Percentiles rank a stretch among this genome's conserved stretches.
These are phyloP conservation scores for Rutidosis leptorrhynchoides DNA, from an alignment of 129 eudicot species.

Conservation along the genomic window DNA sequence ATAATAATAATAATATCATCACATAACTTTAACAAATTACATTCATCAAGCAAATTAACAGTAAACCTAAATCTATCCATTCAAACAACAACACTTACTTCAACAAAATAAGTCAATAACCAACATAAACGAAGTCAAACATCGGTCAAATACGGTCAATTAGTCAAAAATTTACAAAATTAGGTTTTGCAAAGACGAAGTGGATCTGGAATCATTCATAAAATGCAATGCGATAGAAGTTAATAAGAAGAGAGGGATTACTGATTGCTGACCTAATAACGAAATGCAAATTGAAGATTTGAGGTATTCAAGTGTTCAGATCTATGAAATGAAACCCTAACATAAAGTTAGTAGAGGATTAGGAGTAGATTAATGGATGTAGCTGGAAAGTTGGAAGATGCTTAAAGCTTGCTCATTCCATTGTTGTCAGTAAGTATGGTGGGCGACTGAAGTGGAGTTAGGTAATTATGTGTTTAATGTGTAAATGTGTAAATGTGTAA, in stretches of 20 bases:
- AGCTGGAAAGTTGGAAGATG: conserved; percentile 48
- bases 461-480: conserved; percentile 18
- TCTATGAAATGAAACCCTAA: conserved; percentile 19
- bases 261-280: conserved; percentile 18
- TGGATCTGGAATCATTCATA: conserved; percentile 24
- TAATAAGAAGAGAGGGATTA: not conserved
- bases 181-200: conserved; percentile 1
- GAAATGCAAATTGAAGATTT: conserved; percentile 6
- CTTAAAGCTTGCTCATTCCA: conserved; percentile 45
- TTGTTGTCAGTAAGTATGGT: conserved; percentile 31
- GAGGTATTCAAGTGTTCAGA: conserved; percentile 18
- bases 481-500: not conserved
- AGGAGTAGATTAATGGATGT: conserved; percentile 18
- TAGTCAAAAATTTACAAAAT: conserved; percentile 12
- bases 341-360: conserved; percentile 10
- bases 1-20: not conserved
- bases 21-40: not conserved
- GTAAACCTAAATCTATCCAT: not conserved
- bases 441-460: conserved; percentile 36
- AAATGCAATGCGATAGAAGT: conserved; percentile 20
- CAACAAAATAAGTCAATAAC: conserved; percentile 12
- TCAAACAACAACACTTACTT: not conserved
- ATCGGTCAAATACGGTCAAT: conserved; percentile 13
- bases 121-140: conserved; percentile 22
- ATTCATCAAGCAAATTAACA: conserved; percentile 10